Evolutionary conservation across 2,329 filamentous ascomycete genomes (phyloP), one percentile per base, ranked within the genome.

Genomic region (Diaporthe ilicicola): DNA sequence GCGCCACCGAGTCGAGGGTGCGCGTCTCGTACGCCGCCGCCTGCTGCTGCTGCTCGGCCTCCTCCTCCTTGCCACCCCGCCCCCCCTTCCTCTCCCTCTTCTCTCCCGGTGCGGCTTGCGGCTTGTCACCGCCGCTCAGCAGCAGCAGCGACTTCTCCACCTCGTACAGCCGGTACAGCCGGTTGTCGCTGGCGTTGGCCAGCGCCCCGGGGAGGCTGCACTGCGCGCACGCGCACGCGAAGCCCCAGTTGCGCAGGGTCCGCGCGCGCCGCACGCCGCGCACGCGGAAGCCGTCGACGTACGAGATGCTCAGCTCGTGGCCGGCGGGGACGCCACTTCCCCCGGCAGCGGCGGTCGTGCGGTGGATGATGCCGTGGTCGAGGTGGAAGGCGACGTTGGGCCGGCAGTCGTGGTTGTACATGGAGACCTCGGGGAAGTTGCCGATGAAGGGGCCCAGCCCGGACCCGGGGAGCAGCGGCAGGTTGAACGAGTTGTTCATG

Each of bases 261-360:
- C 79, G 76, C 0, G 74, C 72, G 70, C 80, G 79, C 24, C 83
- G 77, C 1, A 71, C 70, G 1, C 72, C 64, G 2, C 76, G 76
- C 5, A 69, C 72, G n/a, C 80, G 77, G 5, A 83, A 74, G 0
- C 81, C 79, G 15, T 79, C 79, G 17, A 81, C 79, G 51, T 84
- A 84, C n/a, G 82, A 79, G 29, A 84, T 82, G 0, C 77, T 81
- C 8, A 84, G 80, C 71, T 84, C 82, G 59, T 82, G 81, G 15
- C 78, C 81, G 24, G 74, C 22, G 19, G n/a, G 19, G 1, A 62
- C 27, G 15, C 70, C 71, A 29, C 9, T 34, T 4, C 82, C 78
- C 3, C 77, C 75, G 24, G 81, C 73, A 1, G 79, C 79, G 1
- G 78, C 80, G 53, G 79, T 78, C 0, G 83, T 81, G n/a, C 78